Evolutionary conservation across 2,329 filamentous ascomycete species (phyloP).

Genomic region (Madurella mycetomatis): DNA sequence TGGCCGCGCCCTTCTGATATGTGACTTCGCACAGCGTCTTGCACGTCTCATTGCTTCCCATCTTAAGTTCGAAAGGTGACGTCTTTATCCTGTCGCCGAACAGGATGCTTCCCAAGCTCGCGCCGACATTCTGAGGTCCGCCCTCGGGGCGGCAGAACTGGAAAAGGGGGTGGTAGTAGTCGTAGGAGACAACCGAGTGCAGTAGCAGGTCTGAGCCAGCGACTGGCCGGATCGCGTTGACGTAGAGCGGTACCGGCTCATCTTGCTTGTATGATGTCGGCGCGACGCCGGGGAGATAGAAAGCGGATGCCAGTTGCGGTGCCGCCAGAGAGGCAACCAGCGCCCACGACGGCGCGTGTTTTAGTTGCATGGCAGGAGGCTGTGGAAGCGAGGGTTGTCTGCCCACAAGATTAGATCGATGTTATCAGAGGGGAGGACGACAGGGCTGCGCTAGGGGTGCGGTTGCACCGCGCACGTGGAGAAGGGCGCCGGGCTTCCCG

Average conservation of each 20-base stretch:
- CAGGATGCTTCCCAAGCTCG: constrained; percentile 90
- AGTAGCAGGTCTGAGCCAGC: constrained; percentile 73
- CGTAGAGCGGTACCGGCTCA: constrained; percentile 78
- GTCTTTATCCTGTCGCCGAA: constrained; percentile 97
- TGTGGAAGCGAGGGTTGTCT: background rate
- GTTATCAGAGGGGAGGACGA: no score
- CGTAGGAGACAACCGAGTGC: constrained; percentile 90
- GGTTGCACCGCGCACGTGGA: background rate
- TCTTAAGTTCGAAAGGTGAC: constrained; percentile 86
- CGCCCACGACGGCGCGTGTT: constrained; percentile 44
- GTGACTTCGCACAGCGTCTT: constrained; percentile 68
- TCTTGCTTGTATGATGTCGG: constrained; percentile 83
- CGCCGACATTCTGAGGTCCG: constrained; percentile 74
- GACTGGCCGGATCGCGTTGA: constrained; percentile 88
- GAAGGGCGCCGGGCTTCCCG: background rate
- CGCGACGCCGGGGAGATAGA: constrained; percentile 94
- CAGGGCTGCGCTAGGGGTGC: background rate
- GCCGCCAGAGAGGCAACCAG: constrained; percentile 46
- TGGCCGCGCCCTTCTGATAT: constrained; percentile 60
- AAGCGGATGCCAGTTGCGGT: constrained; percentile 61
- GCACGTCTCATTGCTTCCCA: constrained; percentile 84
- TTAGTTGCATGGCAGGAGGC: constrained; percentile 40
- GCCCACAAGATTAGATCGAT: no score
- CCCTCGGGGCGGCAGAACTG: constrained; percentile 79
- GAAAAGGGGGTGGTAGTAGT: constrained; percentile 89